Evolutionary conservation across 2,329 filamentous ascomycete species (phyloP), one percentile per base, ranked within the genome.

Genomic region (Calonectria fujianensis): DNA sequence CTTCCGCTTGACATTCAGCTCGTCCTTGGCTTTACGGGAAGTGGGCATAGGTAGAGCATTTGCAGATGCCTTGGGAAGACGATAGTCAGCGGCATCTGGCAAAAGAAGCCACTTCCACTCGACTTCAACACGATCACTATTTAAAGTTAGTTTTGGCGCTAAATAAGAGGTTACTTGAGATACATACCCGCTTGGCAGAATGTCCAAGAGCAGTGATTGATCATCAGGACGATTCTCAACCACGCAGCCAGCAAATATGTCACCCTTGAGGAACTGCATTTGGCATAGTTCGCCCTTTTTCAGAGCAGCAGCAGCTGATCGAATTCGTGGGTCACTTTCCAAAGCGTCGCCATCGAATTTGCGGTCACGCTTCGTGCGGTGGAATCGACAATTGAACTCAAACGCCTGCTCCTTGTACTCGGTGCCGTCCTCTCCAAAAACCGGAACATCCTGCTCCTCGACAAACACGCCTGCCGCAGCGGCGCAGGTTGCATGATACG

Each of bases 401-500:
- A 97, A 96, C 1, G 94, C 96, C 81, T 96, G 94, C 80, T 98
- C 94, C 78, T 95, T 96, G 84, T 98, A 98, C 83, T 98, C 96
- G 1, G 93, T 95, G 9, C 96, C 96, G 82, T 98, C 96, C 80
- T 98, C 95, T 67, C 94, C 95, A 83, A 96, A 96, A 2, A 97
- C 94, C 0, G 95, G 94, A 37, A 98, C 93, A 45, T 95, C 92
- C 37, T 95, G 95, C 80, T 95, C 92, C 83, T 99, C 96, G 64
- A 98, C 93, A 82, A 98, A 94, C 2, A 98, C 96, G 72, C 97
- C 97, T 45, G 96, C 96, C 29, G 96, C 93, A 10, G 96, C 94
- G 3, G 97, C 97, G 83, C 97, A 99, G 1, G 96, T 98, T 20
- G 96, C 95, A 83, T 99, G 97, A 85, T 98, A 99, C 11, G 96